Evolutionary conservation across 2,329 filamentous ascomycete genomes (phyloP), one percentile per base, ranked within the genome.

Genomic region (Fusarium ambrosium): DNA sequence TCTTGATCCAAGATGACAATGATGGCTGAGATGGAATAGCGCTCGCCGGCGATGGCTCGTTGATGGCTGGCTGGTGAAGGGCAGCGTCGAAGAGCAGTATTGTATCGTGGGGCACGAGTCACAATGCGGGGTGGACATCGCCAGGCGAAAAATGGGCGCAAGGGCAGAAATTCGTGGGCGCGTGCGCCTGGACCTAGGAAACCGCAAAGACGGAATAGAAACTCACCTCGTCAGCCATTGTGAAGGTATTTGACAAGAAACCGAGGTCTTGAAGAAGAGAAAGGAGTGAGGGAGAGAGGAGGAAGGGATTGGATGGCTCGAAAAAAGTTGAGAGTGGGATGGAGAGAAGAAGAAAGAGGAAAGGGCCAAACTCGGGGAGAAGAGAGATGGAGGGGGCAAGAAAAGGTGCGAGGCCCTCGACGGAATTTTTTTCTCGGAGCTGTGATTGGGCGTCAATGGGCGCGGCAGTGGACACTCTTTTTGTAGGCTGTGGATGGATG

Each of bases 201-300:
- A 43, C 16, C 32, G 43, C 43, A 48, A 5, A 48, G 70, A 37
- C 37, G 66, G 60, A 20, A 59, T 39, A 74, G 22, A 48, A 84
- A 84, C 88, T 86, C 85, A 90, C 88, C 82, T 89, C 88, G 75
- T 90, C 88, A 80, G 89, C 84, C 89, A 91, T 91, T 81, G 84
- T 89, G 88, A 86, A 82, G 82, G 82, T 83, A 84, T 86, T 69
- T 81, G 79, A 80, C 82, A 80, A 81, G 79, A 81, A 80, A 75
- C 75, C 75, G 78, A 79, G 71, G 73, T 81, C 77, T 75, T 77
- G 72, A 74, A 68, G 72, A 74, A 68, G 76, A 78, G 74, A 74
- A 74, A 79, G 72, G 77, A 79, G 73, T 75, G 73, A 77, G 74
- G 77, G 73, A 73, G 66, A 69, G 67, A 77, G 62, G 67, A 69